These are phyloP conservation scores for Erythrophleum fordii DNA, from an alignment of 306 rosid genomes.

Conservation along the genomic window DNA sequence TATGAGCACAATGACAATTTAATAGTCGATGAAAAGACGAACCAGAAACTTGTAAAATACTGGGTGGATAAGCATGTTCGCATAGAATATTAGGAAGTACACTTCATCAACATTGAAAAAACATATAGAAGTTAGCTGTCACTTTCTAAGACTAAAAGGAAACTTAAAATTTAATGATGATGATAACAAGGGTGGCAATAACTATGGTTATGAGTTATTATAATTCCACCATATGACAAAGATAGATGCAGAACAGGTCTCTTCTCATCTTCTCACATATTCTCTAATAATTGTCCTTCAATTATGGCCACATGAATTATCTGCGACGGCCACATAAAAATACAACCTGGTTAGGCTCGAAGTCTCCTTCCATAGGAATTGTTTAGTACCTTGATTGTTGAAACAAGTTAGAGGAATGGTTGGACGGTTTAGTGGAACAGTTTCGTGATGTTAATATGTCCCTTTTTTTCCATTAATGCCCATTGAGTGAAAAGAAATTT, in stretches of 20 bases:
- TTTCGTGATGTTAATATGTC: not conserved
- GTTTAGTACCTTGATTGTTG: constrained; percentile 30
- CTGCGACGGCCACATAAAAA: constrained; percentile 10
- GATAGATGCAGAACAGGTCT: constrained; percentile 22
- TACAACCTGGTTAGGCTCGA: constrained; percentile 14
- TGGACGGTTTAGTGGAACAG: constrained; percentile 50
- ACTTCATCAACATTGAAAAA: constrained; percentile 36
- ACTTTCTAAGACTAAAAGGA: constrained; percentile 29
- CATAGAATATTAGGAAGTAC: constrained; percentile 35
- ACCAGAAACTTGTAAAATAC: not conserved
- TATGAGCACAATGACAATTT: constrained; percentile 31
- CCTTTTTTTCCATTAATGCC: not conserved
- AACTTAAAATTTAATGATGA: constrained; percentile 36
- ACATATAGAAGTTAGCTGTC: not conserved
- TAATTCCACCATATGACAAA: constrained; percentile 12
- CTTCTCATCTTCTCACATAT: constrained; percentile 23
- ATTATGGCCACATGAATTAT: not conserved
- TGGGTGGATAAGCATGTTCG: constrained; percentile 43
- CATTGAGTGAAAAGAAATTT: not conserved
- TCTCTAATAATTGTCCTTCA: constrained; percentile 34
- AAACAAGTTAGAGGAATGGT: constrained; percentile 32
- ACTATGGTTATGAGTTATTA: constrained; percentile 29
- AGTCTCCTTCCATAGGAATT: constrained; percentile 24
- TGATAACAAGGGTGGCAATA: constrained; percentile 44
- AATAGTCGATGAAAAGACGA: constrained; percentile 14